A percentile compares a stretch with the other conserved stretches of the same genome.
phyloP scores from a whole-genome alignment of 495 filamentous ascomycete species.

The Terfezia boudieri region DNA sequence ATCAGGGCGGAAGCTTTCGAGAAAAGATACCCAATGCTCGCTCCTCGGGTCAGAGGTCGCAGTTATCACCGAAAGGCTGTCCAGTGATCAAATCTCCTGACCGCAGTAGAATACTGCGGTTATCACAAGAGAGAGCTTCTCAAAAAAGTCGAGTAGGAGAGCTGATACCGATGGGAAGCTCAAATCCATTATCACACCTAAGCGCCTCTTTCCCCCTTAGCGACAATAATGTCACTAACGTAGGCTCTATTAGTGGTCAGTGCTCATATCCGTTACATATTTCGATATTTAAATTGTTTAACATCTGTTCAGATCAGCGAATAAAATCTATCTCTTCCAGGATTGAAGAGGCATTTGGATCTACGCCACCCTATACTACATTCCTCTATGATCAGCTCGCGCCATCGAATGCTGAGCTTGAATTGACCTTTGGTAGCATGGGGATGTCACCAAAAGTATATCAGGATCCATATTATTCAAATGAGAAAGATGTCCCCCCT shows the following conservation, averaged over 20 bases:
- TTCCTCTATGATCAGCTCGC: not conserved
- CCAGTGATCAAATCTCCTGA: not conserved
- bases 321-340: not conserved
- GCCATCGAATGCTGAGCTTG: not conserved
- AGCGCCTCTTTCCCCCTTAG: no score
- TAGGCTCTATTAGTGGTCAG: no score
- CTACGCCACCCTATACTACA: not conserved
- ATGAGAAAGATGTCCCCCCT: constrained; percentile 69
- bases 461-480: constrained; percentile 67
- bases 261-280: no score
- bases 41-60: not conserved
- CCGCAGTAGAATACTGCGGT: constrained; percentile 1
- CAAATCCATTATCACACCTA: no score
- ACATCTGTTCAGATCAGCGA: not conserved
- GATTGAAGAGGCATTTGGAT: not conserved
- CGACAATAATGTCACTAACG: no score
- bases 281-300: not conserved
- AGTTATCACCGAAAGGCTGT: not conserved
- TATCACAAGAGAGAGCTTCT: constrained; percentile 6
- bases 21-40: not conserved
- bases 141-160: not conserved
- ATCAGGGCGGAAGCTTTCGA: not conserved
- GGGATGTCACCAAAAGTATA: constrained; percentile 41
- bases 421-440: not conserved
- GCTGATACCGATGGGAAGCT: no score